Evolutionary conservation across 805 yeast genomes (phyloP).

Genomic region (Ogataea angusta): DNA sequence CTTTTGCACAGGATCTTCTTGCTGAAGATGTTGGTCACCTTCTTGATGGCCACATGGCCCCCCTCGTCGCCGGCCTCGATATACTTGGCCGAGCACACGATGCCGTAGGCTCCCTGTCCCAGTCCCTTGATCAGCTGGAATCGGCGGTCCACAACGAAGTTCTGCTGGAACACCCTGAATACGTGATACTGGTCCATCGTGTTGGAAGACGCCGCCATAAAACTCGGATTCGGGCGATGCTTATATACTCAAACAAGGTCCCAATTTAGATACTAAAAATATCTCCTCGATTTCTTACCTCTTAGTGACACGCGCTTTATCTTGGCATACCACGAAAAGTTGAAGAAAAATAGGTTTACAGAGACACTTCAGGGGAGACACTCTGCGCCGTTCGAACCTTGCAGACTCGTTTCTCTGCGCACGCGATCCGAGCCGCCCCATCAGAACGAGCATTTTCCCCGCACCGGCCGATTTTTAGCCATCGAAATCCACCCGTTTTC

Average conservation of each 20-base stretch:
- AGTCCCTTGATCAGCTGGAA: slow-evolving; percentile 88
- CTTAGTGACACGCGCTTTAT: slow-evolving; percentile 10
- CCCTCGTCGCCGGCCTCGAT: slow-evolving; percentile 69
- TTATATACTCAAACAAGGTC: slow-evolving; percentile 2
- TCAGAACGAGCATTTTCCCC: not conserved
- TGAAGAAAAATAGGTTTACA: slow-evolving; percentile 7
- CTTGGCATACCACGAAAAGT: slow-evolving; percentile 7
- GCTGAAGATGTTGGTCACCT: slow-evolving; percentile 90
- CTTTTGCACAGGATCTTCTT: slow-evolving; percentile 89
- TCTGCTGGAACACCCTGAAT: slow-evolving; percentile 74
- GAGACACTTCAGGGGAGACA: slow-evolving; percentile 1
- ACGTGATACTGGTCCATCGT: slow-evolving; percentile 29
- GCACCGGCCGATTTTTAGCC: not conserved
- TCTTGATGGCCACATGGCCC: slow-evolving; percentile 90
- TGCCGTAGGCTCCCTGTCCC: slow-evolving; percentile 98
- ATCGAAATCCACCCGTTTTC: too few relatives aligned
- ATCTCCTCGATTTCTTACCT: slow-evolving; percentile 1
- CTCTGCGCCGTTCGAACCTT: not conserved
- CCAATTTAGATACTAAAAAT: slow-evolving; percentile 8
- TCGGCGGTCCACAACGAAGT: slow-evolving; percentile 84
- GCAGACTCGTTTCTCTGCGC: not conserved
- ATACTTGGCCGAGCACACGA: slow-evolving; percentile 91
- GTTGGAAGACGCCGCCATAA: not conserved
- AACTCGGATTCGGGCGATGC: not conserved
- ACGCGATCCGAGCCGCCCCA: too few relatives aligned